Conservation (phyloP, 2,329 filamentous ascomycete species). For the Apiospora pterosperma region DNA sequence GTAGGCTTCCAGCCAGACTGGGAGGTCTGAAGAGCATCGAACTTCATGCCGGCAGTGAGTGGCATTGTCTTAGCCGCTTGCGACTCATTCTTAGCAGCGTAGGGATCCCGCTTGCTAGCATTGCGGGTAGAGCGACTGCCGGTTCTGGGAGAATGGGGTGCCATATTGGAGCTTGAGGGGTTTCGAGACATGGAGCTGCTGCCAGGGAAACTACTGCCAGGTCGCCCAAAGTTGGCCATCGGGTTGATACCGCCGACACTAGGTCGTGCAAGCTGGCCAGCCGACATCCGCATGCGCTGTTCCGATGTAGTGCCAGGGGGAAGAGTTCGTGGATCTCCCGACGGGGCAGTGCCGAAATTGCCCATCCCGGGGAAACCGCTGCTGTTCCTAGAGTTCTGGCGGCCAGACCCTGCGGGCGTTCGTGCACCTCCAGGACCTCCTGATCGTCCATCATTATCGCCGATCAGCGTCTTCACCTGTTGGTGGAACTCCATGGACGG, state of each 20-base stretch:
- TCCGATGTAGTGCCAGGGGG: constrained; percentile 75
- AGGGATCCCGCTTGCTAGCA: constrained; percentile 57
- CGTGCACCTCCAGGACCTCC: constrained; percentile 61
- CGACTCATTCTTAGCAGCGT: constrained; percentile 53
- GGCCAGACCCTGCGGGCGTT: constrained; percentile 47
- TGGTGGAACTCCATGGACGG: constrained; percentile 90
- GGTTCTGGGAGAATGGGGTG: constrained; percentile 69
- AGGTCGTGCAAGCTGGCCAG: constrained; percentile 46
- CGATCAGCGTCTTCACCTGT: constrained; percentile 83
- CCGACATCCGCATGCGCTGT: constrained; percentile 68
- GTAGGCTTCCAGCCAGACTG: constrained; percentile 86
- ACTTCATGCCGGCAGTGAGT: constrained; percentile 75
- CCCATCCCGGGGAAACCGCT: constrained; percentile 63
- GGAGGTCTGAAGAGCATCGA: constrained; percentile 75
- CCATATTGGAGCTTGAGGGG: constrained; percentile 50
- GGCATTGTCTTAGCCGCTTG: constrained; percentile 86
- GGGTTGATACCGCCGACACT: constrained; percentile 37
- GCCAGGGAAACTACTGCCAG: constrained; percentile 61
- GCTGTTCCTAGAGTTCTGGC: constrained; percentile 47
- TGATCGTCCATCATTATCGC: constrained; percentile 56
- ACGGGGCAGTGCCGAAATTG: constrained; percentile 48
- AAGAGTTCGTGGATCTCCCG: constrained; percentile 54
- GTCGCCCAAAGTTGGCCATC: constrained; percentile 58
- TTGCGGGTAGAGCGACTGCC: constrained; percentile 59
- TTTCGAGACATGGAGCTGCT: constrained; percentile 60